Conservation (phyloP, 2,329 filamentous ascomycete species). For the Cordyceps cateniannulata region DNA sequence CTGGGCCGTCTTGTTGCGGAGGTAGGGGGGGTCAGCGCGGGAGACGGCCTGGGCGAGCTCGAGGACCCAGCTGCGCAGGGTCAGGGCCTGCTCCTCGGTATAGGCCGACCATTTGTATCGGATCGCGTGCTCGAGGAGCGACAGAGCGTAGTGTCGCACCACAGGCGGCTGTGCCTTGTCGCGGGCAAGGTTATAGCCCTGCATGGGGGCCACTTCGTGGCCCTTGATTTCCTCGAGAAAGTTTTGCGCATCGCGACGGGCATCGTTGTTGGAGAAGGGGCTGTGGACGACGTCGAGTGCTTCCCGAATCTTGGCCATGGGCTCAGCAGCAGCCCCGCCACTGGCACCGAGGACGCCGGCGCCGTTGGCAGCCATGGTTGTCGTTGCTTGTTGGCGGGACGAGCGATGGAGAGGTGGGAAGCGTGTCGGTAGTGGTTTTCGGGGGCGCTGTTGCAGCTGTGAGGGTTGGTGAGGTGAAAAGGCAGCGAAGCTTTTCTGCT, state of each 20-base stretch:
- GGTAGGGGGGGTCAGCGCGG: constrained; percentile 68
- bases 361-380: constrained; percentile 33
- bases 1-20: constrained; percentile 90
- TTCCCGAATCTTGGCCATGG: constrained; percentile 66
- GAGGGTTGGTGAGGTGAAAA: not conserved
- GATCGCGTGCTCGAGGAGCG: constrained; percentile 83
- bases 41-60: constrained; percentile 67
- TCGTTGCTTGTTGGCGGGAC: constrained; percentile 4
- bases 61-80: constrained; percentile 70
- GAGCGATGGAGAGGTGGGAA: constrained; percentile 3
- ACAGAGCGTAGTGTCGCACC: constrained; percentile 89
- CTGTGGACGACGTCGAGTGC: constrained; percentile 86
- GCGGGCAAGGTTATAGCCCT: constrained; percentile 77
- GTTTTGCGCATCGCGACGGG: constrained; percentile 72
- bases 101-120: constrained; percentile 78
- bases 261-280: constrained; percentile 71
- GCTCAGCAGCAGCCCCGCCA: constrained; percentile 33
- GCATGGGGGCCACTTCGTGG: constrained; percentile 69
- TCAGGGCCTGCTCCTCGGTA: constrained; percentile 57
- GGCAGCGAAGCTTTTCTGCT: not conserved
- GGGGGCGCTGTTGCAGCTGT: not conserved
- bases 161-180: constrained; percentile 69
- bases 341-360: constrained; percentile 24
- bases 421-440: not conserved
- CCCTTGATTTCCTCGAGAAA: constrained; percentile 85